Evolutionary conservation across 2,329 filamentous ascomycete species (phyloP), one percentile per base, ranked within the genome.

Genomic region (Fusarium torreyae): DNA sequence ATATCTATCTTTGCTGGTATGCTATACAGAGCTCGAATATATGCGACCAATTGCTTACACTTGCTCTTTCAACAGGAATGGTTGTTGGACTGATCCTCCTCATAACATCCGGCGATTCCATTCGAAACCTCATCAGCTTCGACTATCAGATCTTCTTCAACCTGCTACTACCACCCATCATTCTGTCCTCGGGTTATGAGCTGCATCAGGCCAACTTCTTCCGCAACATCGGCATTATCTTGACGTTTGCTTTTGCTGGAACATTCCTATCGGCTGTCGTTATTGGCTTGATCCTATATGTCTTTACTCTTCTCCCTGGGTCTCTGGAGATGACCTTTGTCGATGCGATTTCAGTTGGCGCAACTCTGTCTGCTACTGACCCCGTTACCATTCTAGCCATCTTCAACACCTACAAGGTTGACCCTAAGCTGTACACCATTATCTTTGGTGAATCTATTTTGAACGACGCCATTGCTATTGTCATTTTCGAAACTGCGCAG

Each of bases 111-210:
- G 91, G 92, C 70, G 91, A 93, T 67, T 93, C 92, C 68, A 94
- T 99, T 74, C 91, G 94, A 79, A 92, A 93, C 77, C 90, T 93
- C 69, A 94, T 99, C 77, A 97, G 92, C 81, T 99, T 99, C 85
- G 92, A 98, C 83, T 98, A 98, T 79, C 94, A 98, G 78, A 97
- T 98, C 85, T 99, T 99, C 86, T 99, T 99, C 86, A 99, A 99
- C 81, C 88, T 99, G 45, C 89, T 99, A 14, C 92, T 99, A n/a
- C 96, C 96, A 38, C 96, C 96, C 58, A 99, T 99, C 78, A 99
- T 99, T 78, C 87, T 99, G 28, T 95, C 94, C 17, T 98, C 95
- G 17, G 96, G 96, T 56, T 99, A 98, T 82, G 96, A 99, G 81
- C 82, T 99, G 65, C 96, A 99, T 80, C 96, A 99, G 83, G 94